These are phyloP conservation scores for Podosphaera xanthii DNA, from an alignment of 2,329 filamentous ascomycete species.

Conservation along the genomic window DNA sequence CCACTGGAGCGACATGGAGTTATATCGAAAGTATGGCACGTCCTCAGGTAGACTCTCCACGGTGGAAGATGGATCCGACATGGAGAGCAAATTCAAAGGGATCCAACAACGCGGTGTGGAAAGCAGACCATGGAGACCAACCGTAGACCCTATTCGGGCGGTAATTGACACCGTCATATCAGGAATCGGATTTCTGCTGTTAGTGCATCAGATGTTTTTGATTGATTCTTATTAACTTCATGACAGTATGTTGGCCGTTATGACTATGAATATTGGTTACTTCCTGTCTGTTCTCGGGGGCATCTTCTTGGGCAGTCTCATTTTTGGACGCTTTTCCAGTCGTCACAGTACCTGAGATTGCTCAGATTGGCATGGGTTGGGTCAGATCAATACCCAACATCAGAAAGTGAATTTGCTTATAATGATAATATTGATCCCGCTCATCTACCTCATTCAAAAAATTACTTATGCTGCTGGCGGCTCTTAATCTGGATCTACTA, in stretches of 20 bases:
- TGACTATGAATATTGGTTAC: slow-evolving; percentile 74
- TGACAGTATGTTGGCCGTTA: slow-evolving; percentile 68
- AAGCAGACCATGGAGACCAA: slow-evolving; percentile 55
- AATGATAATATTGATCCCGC: too few species aligned
- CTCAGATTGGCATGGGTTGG: too few species aligned
- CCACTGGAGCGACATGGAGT: slow-evolving; percentile 46
- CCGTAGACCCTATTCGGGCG: slow-evolving; percentile 54
- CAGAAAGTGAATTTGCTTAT: too few species aligned
- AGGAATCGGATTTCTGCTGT: slow-evolving; percentile 74
- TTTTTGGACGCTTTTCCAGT: slow-evolving; percentile 7
- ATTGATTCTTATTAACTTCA: slow-evolving; percentile 3
- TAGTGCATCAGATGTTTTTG: slow-evolving; percentile 21
- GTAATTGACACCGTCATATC: slow-evolving; percentile 45
- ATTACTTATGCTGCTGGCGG: too few species aligned
- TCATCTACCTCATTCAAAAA: too few species aligned
- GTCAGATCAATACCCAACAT: too few species aligned
- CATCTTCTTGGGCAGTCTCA: slow-evolving; percentile 65
- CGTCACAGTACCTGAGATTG: too few species aligned
- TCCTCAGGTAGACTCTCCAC: slow-evolving; percentile 34
- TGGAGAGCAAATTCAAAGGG: slow-evolving; percentile 61
- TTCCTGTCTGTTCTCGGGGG: slow-evolving; percentile 59
- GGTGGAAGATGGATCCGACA: slow-evolving; percentile 22
- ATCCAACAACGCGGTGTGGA: slow-evolving; percentile 33
- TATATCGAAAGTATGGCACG: slow-evolving; percentile 54
- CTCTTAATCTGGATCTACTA: too few species aligned